Conservation (phyloP, 768 basidiomycete species). For the Russula lepida region DNA sequence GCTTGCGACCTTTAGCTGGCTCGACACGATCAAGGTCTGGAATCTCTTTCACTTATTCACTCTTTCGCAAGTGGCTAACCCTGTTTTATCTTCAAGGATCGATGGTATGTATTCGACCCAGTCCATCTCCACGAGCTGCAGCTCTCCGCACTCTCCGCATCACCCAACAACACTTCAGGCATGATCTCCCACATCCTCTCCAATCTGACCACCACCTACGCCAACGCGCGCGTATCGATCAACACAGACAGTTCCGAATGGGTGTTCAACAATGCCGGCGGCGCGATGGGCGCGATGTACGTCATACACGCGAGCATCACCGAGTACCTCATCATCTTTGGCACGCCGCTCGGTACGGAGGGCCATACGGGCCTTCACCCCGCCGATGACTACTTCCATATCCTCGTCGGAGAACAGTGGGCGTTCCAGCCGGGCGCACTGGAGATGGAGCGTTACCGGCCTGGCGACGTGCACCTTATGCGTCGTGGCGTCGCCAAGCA, state of each 20-base stretch:
- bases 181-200: conserved; percentile 78
- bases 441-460: conserved; percentile 74
- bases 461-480: conserved; percentile 81
- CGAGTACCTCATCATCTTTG: conserved; percentile 94
- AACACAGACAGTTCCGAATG: conserved; percentile 64
- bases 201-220: conserved; percentile 70
- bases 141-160: conserved; percentile 58
- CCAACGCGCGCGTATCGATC: conserved; percentile 46
- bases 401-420: conserved; percentile 91
- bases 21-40: conserved; percentile 20
- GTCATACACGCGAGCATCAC: conserved; percentile 95
- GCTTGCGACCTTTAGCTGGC: conserved; percentile 13
- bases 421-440: conserved; percentile 78
- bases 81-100: conserved; percentile 39
- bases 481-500: conserved; percentile 83
- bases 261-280: conserved; percentile 96
- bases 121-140: conserved; percentile 62
- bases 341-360: conserved; percentile 94
- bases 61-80: neutral
- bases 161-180: conserved; percentile 54
- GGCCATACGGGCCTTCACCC: conserved; percentile 92
- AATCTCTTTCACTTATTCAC: too few species aligned
- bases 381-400: conserved; percentile 97
- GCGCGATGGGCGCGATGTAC: conserved; percentile 98
- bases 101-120: conserved; percentile 84